Evolutionary conservation across 176 grass and related monocot genomes (phyloP).

Genomic region (Alloteropsis semialata): DNA sequence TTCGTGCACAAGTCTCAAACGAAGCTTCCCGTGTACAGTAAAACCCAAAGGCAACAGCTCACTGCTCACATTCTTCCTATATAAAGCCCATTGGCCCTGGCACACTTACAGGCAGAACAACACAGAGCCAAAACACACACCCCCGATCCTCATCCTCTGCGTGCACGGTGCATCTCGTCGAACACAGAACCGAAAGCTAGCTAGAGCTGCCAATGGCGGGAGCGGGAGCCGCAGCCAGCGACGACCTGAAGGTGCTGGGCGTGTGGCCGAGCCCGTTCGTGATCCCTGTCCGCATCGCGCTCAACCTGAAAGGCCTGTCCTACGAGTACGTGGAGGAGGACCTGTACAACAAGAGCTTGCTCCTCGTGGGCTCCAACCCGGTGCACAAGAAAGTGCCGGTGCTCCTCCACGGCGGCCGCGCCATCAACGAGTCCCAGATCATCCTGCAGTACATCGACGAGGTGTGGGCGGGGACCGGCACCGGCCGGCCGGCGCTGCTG

Average conservation of each 20-base stretch:
- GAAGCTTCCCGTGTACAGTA: no score
- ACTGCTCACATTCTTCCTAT: no score
- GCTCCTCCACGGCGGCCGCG: slow-evolving; percentile 44
- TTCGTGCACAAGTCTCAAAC: no score
- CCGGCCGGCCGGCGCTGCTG: slow-evolving; percentile 34
- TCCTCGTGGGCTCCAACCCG: slow-evolving; percentile 61
- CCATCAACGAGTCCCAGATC: slow-evolving; percentile 48
- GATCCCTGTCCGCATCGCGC: slow-evolving; percentile 43
- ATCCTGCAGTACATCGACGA: slow-evolving; percentile 86
- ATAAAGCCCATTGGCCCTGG: no score
- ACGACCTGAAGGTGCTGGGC: slow-evolving; percentile 59
- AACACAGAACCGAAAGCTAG: neutral
- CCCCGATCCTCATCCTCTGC: no score
- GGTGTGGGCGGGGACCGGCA: slow-evolving; percentile 33
- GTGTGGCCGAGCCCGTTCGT: slow-evolving; percentile 40
- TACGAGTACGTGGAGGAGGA: slow-evolving; percentile 68
- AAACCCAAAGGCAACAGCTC: no score
- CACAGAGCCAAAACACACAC: no score
- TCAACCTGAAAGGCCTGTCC: slow-evolving; percentile 60
- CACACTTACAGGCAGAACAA: no score
- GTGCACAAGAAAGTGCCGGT: slow-evolving; percentile 67
- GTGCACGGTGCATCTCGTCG: neutral
- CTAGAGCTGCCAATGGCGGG: neutral
- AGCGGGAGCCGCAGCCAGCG: no score
- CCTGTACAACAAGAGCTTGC: slow-evolving; percentile 49